These are phyloP conservation scores for Haberlea rhodopensis DNA, from an alignment of 257 asterid species.

Conservation along the genomic window DNA sequence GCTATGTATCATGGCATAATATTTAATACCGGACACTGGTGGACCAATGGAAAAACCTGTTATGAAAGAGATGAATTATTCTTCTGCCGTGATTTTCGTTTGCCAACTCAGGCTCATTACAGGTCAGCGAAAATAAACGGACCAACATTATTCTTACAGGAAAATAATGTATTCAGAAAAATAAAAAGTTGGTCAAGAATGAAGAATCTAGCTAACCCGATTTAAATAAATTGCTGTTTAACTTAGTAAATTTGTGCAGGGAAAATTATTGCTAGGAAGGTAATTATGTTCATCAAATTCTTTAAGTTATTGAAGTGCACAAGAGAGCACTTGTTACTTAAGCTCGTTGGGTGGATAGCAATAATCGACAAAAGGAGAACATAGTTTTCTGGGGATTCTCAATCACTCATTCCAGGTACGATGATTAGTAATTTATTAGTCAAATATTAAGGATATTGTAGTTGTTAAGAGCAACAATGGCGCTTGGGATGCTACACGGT, in stretches of 20 bases:
- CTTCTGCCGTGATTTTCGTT: no score
- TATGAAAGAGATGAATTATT: neutral
- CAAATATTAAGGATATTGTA: no score
- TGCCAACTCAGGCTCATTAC: no score
- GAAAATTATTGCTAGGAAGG: conserved; percentile 96
- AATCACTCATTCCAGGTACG: conserved; percentile 84
- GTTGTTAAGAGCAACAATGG: no score
- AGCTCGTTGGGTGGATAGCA: conserved; percentile 79
- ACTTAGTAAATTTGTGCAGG: conserved; percentile 32
- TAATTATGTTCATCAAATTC: conserved; percentile 55
- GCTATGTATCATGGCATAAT: conserved; percentile 75
- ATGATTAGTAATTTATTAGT: neutral
- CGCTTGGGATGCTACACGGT: no score
- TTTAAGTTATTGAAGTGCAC: conserved; percentile 81
- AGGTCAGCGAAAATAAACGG: no score
- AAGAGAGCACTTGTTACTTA: conserved; percentile 84
- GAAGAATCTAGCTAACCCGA: no score
- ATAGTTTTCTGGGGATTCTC: conserved; percentile 88
- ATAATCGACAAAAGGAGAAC: conserved; percentile 51
- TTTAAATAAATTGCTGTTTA: no score
- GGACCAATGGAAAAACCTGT: conserved; percentile 94
- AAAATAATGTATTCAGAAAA: no score
- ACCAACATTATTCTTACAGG: no score
- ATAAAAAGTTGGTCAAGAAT: no score
- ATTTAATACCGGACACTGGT: conserved; percentile 96